Evolutionary conservation across 2,329 filamentous ascomycete genomes (phyloP), one percentile per base, ranked within the genome.

Genomic region (Pseudocercospora cruenta): DNA sequence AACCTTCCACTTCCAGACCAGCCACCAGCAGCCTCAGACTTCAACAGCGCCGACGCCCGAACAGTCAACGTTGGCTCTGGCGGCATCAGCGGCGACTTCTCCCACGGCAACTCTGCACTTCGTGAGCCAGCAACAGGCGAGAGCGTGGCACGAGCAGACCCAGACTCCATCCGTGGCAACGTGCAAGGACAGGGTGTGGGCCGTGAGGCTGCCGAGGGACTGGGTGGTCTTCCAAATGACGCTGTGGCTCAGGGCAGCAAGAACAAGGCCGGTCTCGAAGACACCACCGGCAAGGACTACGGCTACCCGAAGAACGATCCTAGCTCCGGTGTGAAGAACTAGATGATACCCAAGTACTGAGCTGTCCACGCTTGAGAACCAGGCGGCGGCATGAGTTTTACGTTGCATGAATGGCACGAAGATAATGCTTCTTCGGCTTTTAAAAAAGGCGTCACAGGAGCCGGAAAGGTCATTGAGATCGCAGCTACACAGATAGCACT

Each of bases 1-100:
- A 92, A 93, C 80, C 88, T 96, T 33, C 91, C 91, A 60, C 87
- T 94, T 59, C 92, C 92, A 19, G 91, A 94, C 1, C 84, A 94
- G 71, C 92, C 92, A 22, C 91, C 91, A 1, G 82, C 80, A n/a
- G 81, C 87, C n/a, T 91, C 90, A 4, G 91, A 95, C 83, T 93
- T 88, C 85, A 88, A 94, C 77, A 92, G 90, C 0, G 83, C 86
- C 59, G 91, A 94, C 73, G 84, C 84, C 33, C 81, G 86, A 68
- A 91, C 82, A 63, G 88, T 91, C 75, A 90, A 92, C 75, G 87
- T 91, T 57, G 90, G 90, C 69, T 87, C 88, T 39, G 90, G 90
- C 21, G 79, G 84, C 62, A 72, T 83, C 1, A 72, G 70, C 10
- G 75, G 75, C 63, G 59, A 39, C 31, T 70, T 74, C 66, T 74